A percentile compares a stretch with the other conserved stretches of the same genome.
phyloP scores from a whole-genome alignment of 2,329 filamentous ascomycete genomes.

The Cadophora gregata region DNA sequence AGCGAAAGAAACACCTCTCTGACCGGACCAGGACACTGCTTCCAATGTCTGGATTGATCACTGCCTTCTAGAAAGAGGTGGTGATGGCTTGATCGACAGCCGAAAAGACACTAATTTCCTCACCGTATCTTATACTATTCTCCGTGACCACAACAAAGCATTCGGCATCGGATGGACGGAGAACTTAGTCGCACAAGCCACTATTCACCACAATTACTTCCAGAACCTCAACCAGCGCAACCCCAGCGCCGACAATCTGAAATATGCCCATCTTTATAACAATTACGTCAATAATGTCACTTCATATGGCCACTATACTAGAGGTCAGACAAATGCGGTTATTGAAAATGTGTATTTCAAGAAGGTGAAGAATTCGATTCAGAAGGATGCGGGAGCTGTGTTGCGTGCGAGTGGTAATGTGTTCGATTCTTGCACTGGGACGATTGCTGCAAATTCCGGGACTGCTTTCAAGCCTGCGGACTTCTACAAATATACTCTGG shows the following conservation, averaged over 20 bases:
- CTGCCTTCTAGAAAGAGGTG: neutral
- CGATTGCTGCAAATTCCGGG: neutral
- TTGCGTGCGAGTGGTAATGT: neutral
- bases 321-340: neutral
- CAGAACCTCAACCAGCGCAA: neutral
- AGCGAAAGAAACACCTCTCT: neutral
- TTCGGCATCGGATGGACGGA: slow-evolving; percentile 7
- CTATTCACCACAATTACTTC: slow-evolving; percentile 4
- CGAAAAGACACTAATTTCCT: slow-evolving; percentile 3
- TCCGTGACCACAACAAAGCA: slow-evolving; percentile 5
- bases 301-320: neutral
- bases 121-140: neutral
- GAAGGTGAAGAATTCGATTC: neutral
- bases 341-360: slow-evolving; percentile 5
- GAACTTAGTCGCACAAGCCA: neutral
- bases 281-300: neutral
- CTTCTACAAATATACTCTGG: neutral
- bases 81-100: neutral
- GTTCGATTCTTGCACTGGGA: neutral
- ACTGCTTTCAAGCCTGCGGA: neutral
- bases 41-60: slow-evolving; percentile 3
- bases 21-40: neutral
- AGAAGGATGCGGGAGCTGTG: neutral
- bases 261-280: neutral
- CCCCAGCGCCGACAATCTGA: neutral